phyloP scores from a whole-genome alignment of 1,139 yeast genomes.

The Taiozyma onychis region DNA sequence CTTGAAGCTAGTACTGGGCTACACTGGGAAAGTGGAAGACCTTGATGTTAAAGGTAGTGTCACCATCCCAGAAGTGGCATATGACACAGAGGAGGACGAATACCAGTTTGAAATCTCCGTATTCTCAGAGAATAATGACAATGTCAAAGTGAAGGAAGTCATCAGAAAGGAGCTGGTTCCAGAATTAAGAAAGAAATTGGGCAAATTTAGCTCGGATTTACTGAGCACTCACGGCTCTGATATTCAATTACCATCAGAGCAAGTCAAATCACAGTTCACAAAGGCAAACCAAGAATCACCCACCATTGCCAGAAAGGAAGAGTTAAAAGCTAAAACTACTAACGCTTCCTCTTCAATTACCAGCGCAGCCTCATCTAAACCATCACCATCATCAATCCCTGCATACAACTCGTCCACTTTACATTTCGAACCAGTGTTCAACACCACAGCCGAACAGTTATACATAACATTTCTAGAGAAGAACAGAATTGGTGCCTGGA shows the following conservation, averaged over 20 bases:
- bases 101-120: conserved; percentile 75
- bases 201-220: conserved; percentile 70
- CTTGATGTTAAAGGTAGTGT: conserved; percentile 57
- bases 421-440: conserved; percentile 74
- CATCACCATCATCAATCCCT: conserved; percentile 36
- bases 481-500: conserved; percentile 81
- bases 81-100: conserved; percentile 81
- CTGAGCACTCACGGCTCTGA: conserved; percentile 74
- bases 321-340: conserved; percentile 6
- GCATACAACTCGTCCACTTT: conserved; percentile 76
- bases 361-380: conserved; percentile 13
- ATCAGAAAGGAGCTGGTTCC: conserved; percentile 66
- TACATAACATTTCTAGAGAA: conserved; percentile 73
- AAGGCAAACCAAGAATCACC: conserved; percentile 48
- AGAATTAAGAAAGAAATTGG: conserved; percentile 52
- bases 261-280: conserved; percentile 65
- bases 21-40: conserved; percentile 42
- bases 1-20: conserved; percentile 58
- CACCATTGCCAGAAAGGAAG: conserved; percentile 10
- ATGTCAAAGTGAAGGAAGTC: conserved; percentile 45
- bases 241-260: conserved; percentile 70
- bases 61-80: conserved; percentile 89
- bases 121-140: conserved; percentile 49
- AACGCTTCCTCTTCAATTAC: conserved; percentile 13
- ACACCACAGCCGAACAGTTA: conserved; percentile 81